Evolutionary conservation across 495 filamentous ascomycete species (phyloP).

Genomic region (Chaetomidium leptoderma): DNA sequence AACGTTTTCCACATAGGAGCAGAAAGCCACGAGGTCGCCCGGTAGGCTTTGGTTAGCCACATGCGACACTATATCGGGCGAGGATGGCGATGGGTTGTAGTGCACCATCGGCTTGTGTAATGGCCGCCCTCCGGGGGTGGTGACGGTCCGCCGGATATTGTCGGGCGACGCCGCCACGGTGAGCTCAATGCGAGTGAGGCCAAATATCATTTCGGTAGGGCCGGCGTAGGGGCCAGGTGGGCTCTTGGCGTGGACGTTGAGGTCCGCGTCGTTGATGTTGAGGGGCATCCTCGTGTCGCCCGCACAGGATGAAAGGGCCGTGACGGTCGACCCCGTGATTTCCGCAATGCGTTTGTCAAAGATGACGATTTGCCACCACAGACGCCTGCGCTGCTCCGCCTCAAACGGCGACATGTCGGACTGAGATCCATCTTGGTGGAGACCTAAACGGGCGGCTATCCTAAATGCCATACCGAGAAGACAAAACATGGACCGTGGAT

Average conservation of each 20-base stretch:
- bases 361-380: constrained; percentile 69
- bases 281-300: constrained; percentile 48
- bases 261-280: constrained; percentile 55
- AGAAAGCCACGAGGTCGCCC: constrained; percentile 52
- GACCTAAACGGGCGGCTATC: constrained; percentile 61
- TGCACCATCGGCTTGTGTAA: constrained; percentile 33
- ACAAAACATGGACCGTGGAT: constrained; percentile 46
- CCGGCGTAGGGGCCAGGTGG: constrained; percentile 39
- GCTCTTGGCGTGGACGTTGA: constrained; percentile 47
- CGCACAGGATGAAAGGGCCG: constrained; percentile 45
- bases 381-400: constrained; percentile 59
- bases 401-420: constrained; percentile 64
- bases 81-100: constrained; percentile 33
- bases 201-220: constrained; percentile 51
- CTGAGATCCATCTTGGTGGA: constrained; percentile 61
- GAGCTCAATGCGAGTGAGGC: constrained; percentile 47
- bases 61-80: constrained; percentile 41
- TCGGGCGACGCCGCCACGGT: constrained; percentile 44
- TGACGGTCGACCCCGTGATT: constrained; percentile 61
- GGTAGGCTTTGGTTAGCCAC: constrained; percentile 44
- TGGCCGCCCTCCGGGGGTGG: constrained; percentile 19
- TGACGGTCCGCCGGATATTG: constrained; percentile 14
- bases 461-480: constrained; percentile 64
- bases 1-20: constrained; percentile 52
- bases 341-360: constrained; percentile 62